Conservation (phyloP, 495 filamentous ascomycete genomes). For the Margaritispora aquatica region DNA sequence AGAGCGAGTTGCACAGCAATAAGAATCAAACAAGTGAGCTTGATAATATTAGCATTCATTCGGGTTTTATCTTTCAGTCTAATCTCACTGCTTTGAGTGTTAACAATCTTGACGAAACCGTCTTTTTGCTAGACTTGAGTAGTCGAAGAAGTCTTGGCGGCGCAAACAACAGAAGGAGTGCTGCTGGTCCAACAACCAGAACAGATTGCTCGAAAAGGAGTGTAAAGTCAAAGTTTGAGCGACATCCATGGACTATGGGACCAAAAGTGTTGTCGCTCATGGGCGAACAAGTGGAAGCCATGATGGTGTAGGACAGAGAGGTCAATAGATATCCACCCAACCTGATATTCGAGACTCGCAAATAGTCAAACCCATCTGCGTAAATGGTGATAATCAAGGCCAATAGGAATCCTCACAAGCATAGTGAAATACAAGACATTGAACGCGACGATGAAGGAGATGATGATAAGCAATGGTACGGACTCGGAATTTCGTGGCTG, state of each 20-base stretch:
- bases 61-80: background rate
- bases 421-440: too few relatives aligned
- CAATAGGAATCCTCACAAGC: too few relatives aligned
- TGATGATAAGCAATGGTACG: background rate
- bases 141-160: conserved; percentile 41
- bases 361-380: too few relatives aligned
- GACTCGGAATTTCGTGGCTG: background rate
- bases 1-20: conserved; percentile 38
- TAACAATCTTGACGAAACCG: conserved; percentile 30
- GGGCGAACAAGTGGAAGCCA: background rate
- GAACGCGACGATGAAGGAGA: background rate
- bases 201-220: conserved; percentile 50
- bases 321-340: too few relatives aligned
- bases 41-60: background rate
- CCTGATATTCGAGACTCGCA: too few relatives aligned
- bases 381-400: too few relatives aligned
- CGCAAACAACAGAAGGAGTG: conserved; percentile 34
- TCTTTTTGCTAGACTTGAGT: conserved; percentile 36
- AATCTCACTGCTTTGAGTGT: conserved; percentile 37
- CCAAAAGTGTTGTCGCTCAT: conserved; percentile 2
- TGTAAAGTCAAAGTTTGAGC: conserved; percentile 45
- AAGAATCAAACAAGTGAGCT: background rate
- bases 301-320: background rate
- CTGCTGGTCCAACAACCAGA: conserved; percentile 34
- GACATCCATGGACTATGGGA: background rate